These are phyloP conservation scores for Fusarium dimerum DNA, from an alignment of 2,329 filamentous ascomycete genomes.

Conservation along the genomic window DNA sequence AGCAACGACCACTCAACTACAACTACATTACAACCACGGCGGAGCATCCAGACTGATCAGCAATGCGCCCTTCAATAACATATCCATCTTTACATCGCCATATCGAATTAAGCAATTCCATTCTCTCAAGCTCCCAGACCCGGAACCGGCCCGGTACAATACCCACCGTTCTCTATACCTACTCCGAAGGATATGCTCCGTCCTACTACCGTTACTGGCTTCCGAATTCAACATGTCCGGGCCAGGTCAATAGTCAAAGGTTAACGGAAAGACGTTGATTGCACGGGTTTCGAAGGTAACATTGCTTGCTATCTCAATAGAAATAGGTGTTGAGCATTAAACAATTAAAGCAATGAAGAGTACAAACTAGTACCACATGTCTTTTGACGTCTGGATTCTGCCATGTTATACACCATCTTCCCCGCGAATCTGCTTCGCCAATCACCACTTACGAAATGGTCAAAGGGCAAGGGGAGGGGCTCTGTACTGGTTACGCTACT, in stretches of 20 bases:
- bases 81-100: background rate
- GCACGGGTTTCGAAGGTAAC: too few relatives aligned
- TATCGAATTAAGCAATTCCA: too few relatives aligned
- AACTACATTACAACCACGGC: background rate
- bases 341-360: too few relatives aligned
- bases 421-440: conserved; percentile 19
- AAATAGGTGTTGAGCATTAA: too few relatives aligned
- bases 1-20: background rate
- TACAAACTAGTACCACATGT: background rate
- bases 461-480: conserved; percentile 9
- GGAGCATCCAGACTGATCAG: background rate
- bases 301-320: too few relatives aligned
- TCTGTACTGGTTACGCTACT: too few relatives aligned
- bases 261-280: too few relatives aligned
- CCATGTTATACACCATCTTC: background rate
- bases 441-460: conserved; percentile 20
- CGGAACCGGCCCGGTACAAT: background rate
- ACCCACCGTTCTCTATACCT: too few relatives aligned
- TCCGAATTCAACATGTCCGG: too few relatives aligned
- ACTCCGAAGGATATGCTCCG: too few relatives aligned
- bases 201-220: too few relatives aligned
- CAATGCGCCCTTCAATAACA: background rate
- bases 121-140: background rate
- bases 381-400: background rate
- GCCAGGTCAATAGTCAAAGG: too few relatives aligned